phyloP scores from a whole-genome alignment of 2,329 filamentous ascomycete species.

The Fusarium tuaranense region DNA sequence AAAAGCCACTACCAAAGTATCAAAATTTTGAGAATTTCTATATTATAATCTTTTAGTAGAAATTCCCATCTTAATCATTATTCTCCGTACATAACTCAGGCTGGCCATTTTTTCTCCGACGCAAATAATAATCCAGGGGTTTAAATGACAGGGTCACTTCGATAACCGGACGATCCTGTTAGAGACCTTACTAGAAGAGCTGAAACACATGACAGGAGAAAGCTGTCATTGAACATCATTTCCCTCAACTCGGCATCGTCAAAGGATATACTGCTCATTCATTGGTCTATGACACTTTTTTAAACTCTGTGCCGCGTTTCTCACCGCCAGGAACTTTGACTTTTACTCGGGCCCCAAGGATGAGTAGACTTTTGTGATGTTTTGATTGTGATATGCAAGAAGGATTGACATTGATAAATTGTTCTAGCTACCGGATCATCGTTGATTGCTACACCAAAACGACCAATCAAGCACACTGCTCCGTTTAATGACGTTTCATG shows the following conservation, averaged over 20 bases:
- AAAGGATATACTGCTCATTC: background rate
- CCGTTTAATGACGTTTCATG: constrained; percentile 15
- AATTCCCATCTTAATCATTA: background rate
- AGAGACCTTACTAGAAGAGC: constrained; percentile 3
- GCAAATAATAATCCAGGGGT: constrained; percentile 11
- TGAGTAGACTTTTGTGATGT: background rate
- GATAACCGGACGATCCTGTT: constrained; percentile 39
- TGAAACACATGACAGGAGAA: background rate
- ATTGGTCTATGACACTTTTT: background rate
- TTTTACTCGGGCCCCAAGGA: constrained; percentile 13
- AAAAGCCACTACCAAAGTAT: background rate
- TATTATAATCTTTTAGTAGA: background rate
- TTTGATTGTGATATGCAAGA: constrained; percentile 32
- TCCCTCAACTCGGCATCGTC: background rate
- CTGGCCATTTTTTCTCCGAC: background rate
- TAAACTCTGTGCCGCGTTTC: background rate
- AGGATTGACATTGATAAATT: constrained; percentile 4
- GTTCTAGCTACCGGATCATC: constrained; percentile 21
- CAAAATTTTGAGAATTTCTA: background rate
- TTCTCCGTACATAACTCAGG: background rate
- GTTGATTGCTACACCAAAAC: background rate
- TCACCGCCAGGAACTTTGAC: background rate
- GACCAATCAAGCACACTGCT: background rate
- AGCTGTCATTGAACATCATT: background rate
- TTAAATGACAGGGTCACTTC: constrained; percentile 43